These are phyloP conservation scores for Asterionellopsis glacialis DNA, from an alignment of 108 stramenopile genomes.

Conservation along the genomic window DNA sequence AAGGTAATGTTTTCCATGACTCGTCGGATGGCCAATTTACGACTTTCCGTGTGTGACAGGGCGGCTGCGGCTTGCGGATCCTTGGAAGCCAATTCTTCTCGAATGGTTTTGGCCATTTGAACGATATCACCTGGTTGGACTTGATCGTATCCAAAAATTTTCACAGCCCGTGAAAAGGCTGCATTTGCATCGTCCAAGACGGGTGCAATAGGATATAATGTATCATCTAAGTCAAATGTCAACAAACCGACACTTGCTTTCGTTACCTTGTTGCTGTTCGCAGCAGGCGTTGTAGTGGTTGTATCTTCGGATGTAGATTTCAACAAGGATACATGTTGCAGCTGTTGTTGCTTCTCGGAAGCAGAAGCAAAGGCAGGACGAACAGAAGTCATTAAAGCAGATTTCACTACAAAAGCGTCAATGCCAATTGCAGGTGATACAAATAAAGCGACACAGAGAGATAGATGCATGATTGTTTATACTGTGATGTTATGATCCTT, in stretches of 20 bases:
- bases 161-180: conserved; percentile 71
- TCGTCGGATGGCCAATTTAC: conserved; percentile 68
- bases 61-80: conserved; percentile 56
- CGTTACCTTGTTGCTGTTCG: too few relatives aligned
- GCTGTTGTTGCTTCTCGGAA: too few relatives aligned
- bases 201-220: conserved; percentile 69
- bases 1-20: conserved; percentile 79
- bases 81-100: conserved; percentile 48
- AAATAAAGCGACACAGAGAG: too few relatives aligned
- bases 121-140: conserved; percentile 72
- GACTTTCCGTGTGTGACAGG: conserved; percentile 76
- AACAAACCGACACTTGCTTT: conserved; percentile 42
- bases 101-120: conserved; percentile 55
- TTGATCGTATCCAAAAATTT: conserved; percentile 52
- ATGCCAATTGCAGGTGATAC: too few relatives aligned
- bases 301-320: too few relatives aligned
- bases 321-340: too few relatives aligned
- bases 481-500: too few relatives aligned
- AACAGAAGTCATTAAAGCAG: too few relatives aligned
- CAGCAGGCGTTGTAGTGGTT: too few relatives aligned
- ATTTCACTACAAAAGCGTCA: too few relatives aligned
- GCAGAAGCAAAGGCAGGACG: too few relatives aligned
- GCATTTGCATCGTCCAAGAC: conserved; percentile 73
- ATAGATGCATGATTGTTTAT: too few relatives aligned
- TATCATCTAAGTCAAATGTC: conserved; percentile 88